Percentiles rank a stretch among this genome's conserved stretches.
Evolutionary conservation across 2,329 filamentous ascomycete genomes (phyloP).

Genomic region (Fusarium pseudoanthophilum): DNA sequence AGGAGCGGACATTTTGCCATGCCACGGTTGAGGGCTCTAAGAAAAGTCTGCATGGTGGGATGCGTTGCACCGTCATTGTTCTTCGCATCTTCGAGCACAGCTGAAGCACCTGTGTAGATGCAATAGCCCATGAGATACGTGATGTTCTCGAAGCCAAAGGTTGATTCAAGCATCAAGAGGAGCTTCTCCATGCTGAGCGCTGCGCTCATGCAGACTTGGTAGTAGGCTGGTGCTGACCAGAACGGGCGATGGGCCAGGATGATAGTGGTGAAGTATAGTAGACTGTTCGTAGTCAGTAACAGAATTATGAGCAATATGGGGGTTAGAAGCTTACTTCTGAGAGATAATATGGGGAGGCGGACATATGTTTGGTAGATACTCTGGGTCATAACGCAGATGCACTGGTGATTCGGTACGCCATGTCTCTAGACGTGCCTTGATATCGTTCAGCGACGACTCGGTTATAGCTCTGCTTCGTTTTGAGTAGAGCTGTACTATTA

Average conservation of each 20-base stretch:
- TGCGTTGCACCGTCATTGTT: background rate
- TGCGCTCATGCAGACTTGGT: constrained; percentile 3
- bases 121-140: constrained; percentile 13
- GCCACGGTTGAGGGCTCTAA: background rate
- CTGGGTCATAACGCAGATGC: background rate
- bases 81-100: background rate
- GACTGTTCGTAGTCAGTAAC: background rate
- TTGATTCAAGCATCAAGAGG: background rate
- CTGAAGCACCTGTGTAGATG: constrained; percentile 3
- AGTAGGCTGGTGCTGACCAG: background rate
- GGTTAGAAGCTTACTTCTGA: background rate
- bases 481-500: constrained; percentile 1
- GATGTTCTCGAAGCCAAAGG: constrained; percentile 4
- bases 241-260: constrained; percentile 6
- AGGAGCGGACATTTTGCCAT: constrained; percentile 1
- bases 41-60: constrained; percentile 4
- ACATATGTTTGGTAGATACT: background rate
- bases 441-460: background rate
- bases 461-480: constrained; percentile 3
- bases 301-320: rapidly evolving
- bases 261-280: background rate
- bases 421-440: background rate
- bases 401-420: background rate
- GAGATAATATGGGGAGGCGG: constrained; percentile 4
- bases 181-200: background rate